Conservation (phyloP, 202 grass and related monocot genomes). For the Elaeis oleifera region DNA sequence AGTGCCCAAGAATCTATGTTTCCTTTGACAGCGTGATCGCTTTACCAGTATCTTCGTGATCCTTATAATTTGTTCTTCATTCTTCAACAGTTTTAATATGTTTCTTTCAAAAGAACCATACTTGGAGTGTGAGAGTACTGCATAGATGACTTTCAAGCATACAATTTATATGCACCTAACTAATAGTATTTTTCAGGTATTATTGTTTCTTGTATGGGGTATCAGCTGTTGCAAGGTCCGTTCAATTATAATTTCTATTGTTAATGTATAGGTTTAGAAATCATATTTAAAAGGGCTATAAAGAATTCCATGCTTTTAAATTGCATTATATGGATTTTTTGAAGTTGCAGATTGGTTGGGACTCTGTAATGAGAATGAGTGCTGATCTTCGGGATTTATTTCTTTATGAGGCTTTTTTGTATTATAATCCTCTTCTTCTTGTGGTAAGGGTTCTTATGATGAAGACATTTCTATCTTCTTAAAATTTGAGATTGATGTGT, state of each 20-base stretch:
- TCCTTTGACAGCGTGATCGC: no score
- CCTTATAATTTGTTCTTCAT: no score
- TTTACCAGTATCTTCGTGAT: no score
- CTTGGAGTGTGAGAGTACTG: not conserved
- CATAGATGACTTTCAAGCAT: not conserved
- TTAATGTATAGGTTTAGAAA: constrained; percentile 5
- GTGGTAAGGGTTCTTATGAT: constrained; percentile 41
- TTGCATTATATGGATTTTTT: not conserved
- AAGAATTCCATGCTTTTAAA: no score
- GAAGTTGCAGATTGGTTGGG: constrained; percentile 77
- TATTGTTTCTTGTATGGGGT: constrained; percentile 90
- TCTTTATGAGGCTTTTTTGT: constrained; percentile 92
- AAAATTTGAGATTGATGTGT: no score
- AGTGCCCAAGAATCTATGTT: no score
- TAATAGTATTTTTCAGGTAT: constrained; percentile 43
- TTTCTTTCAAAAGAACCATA: no score
- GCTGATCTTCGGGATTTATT: constrained; percentile 81
- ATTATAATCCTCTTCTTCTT: constrained; percentile 98
- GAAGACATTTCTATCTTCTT: not conserved
- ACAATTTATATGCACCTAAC: constrained; percentile 4
- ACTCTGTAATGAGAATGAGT: constrained; percentile 98
- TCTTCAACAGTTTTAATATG: no score
- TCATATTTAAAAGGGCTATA: not conserved
- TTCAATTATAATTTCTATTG: constrained; percentile 7
- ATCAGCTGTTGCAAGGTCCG: constrained; percentile 86